Evolutionary conservation across 768 basidiomycete genomes (phyloP).

Genomic region (Termitomyces sp.): DNA sequence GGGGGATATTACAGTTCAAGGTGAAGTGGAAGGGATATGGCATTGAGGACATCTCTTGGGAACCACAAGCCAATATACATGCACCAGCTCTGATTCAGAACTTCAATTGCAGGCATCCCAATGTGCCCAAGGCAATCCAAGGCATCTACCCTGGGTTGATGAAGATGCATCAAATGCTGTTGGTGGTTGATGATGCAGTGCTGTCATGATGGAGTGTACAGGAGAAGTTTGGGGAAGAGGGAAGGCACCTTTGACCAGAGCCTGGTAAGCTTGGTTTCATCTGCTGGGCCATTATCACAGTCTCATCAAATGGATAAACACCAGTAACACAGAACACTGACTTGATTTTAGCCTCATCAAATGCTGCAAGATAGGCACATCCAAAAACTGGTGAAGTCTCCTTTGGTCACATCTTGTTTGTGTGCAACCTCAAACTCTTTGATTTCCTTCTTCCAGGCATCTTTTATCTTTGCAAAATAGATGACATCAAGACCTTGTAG

Average conservation of each 20-base stretch:
- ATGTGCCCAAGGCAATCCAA: no score
- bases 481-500: conserved; percentile 41
- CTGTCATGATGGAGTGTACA: background rate
- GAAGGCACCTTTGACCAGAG: background rate
- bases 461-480: conserved; percentile 36
- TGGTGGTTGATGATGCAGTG: background rate
- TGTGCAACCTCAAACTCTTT: conserved; percentile 17
- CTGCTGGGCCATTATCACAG: background rate
- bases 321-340: background rate
- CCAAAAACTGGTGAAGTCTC: background rate
- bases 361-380: no score
- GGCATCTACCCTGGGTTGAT: no score
- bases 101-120: no score
- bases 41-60: no score
- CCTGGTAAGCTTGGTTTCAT: background rate
- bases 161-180: background rate
- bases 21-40: no score
- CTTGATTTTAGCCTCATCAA: no score
- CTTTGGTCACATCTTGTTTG: conserved; percentile 18
- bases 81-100: no score
- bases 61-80: no score
- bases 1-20: no score
- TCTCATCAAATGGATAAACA: background rate
- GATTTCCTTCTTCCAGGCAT: conserved; percentile 14
- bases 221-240: background rate